phyloP scores from a whole-genome alignment of 2,329 filamentous ascomycete species.

The Fusarium scirpi region DNA sequence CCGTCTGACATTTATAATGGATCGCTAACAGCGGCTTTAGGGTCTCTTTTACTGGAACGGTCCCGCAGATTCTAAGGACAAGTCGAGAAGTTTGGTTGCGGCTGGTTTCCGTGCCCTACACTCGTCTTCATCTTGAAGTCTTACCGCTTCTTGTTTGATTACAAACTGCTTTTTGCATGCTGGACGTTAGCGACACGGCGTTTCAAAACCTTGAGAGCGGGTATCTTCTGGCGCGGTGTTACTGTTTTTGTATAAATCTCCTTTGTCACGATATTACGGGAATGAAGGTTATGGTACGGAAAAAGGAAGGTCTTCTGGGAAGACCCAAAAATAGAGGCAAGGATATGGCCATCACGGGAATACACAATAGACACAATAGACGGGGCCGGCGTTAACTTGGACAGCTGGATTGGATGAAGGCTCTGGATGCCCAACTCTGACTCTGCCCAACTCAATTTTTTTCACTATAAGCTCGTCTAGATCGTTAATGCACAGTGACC shows the following conservation, averaged over 20 bases:
- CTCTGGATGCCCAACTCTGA: conserved; percentile 27
- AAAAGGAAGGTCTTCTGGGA: conserved; percentile 28
- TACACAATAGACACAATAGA: conserved; percentile 43
- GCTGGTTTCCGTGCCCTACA: conserved; percentile 70
- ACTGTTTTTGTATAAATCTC: conserved; percentile 10
- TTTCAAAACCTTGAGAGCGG: conserved; percentile 36
- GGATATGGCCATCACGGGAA: conserved; percentile 14
- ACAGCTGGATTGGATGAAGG: conserved; percentile 20
- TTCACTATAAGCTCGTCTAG: conserved; percentile 3
- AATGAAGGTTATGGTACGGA: conserved; percentile 32
- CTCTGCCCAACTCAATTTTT: conserved; percentile 19
- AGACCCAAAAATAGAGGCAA: conserved; percentile 32
- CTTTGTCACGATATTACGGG: conserved; percentile 13
- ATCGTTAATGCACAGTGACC: conserved; percentile 9
- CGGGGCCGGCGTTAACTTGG: conserved; percentile 40
- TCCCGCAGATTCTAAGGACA: conserved; percentile 74
- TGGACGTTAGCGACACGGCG: conserved; percentile 35
- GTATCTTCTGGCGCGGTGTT: conserved; percentile 35
- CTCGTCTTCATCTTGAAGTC: conserved; percentile 49
- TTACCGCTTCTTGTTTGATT: conserved; percentile 21
- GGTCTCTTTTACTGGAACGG: conserved; percentile 87
- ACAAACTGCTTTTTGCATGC: conserved; percentile 28
- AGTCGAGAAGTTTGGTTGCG: conserved; percentile 68
- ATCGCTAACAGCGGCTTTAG: conserved; percentile 52
- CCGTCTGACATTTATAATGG: neutral